Percentiles rank a stretch among this genome's conserved stretches.
Evolutionary conservation across 441 rosid species (phyloP).

Genomic region (Pelargonium myrrhifolium): DNA sequence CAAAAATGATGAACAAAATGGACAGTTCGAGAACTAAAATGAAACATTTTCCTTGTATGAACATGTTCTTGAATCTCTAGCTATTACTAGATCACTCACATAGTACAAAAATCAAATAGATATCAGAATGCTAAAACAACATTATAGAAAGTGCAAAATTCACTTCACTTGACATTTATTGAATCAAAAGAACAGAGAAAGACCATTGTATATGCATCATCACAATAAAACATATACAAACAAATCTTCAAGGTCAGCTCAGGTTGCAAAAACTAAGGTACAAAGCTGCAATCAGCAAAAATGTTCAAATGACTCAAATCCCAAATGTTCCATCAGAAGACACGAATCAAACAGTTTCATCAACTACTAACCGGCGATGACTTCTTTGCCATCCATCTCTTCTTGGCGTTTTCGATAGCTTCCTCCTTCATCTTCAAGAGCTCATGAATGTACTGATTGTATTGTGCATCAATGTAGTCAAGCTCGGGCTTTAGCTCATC

Average conservation of each 20-base stretch:
- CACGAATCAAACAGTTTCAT: neutral
- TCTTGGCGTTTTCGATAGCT: slow-evolving; percentile 1
- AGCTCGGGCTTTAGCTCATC: slow-evolving; percentile 5
- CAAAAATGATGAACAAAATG: too few relatives aligned
- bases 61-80: too few relatives aligned
- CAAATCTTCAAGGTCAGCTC: neutral
- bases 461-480: slow-evolving; percentile 4
- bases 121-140: neutral
- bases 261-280: neutral
- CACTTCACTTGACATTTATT: neutral
- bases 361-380: neutral
- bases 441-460: neutral
- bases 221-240: neutral
- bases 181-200: slow-evolving; percentile 1
- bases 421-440: slow-evolving; percentile 3
- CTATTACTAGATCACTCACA: too few relatives aligned
- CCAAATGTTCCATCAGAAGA: too few relatives aligned
- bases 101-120: too few relatives aligned
- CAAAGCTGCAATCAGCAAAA: neutral
- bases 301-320: neutral
- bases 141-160: neutral
- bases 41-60: too few relatives aligned
- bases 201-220: slow-evolving; percentile 1
- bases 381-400: slow-evolving; percentile 6
- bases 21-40: too few relatives aligned